These are phyloP conservation scores for Colletotrichum magnum DNA, from an alignment of 2,329 filamentous ascomycete genomes.

Conservation along the genomic window DNA sequence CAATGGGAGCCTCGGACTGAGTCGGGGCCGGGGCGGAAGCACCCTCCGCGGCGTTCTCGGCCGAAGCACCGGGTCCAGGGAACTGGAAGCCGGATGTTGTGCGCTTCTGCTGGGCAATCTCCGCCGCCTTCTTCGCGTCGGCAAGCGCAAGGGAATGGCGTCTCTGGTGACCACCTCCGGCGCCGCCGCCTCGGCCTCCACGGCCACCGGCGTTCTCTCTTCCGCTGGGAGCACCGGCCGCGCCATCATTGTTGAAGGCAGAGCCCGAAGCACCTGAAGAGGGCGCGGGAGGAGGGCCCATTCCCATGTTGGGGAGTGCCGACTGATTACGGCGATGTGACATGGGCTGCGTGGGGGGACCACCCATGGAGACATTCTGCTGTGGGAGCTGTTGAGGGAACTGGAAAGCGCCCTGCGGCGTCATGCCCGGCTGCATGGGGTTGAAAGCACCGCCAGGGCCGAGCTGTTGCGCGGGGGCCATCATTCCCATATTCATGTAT, in stretches of 20 bases:
- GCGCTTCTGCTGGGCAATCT: constrained; percentile 95
- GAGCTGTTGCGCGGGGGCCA: constrained; percentile 84
- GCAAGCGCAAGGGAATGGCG: constrained; percentile 95
- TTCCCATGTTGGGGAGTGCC: constrained; percentile 90
- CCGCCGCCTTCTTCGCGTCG: constrained; percentile 97
- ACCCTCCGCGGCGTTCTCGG: constrained; percentile 70
- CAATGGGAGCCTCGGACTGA: constrained; percentile 54
- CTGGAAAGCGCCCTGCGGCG: constrained; percentile 87
- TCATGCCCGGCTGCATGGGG: constrained; percentile 84
- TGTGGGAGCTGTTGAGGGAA: constrained; percentile 85
- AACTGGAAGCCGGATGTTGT: constrained; percentile 97
- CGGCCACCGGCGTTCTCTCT: constrained; percentile 78
- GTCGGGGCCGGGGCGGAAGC: constrained; percentile 47
- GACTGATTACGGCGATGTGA: constrained; percentile 99
- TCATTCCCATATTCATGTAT: constrained; percentile 97
- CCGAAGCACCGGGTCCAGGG: constrained; percentile 79
- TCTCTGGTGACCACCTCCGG: constrained; percentile 86
- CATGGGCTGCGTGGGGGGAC: constrained; percentile 81
- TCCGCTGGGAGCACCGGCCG: constrained; percentile 68
- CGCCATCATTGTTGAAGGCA: constrained; percentile 84
- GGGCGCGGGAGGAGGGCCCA: constrained; percentile 90
- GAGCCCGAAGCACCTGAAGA: constrained; percentile 90
- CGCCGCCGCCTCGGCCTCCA: constrained; percentile 79
- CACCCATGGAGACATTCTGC: constrained; percentile 78
- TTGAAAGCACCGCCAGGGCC: constrained; percentile 80